These are phyloP conservation scores for Melastoma malabathricum DNA, from an alignment of 345 rosid species.

Conservation along the genomic window DNA sequence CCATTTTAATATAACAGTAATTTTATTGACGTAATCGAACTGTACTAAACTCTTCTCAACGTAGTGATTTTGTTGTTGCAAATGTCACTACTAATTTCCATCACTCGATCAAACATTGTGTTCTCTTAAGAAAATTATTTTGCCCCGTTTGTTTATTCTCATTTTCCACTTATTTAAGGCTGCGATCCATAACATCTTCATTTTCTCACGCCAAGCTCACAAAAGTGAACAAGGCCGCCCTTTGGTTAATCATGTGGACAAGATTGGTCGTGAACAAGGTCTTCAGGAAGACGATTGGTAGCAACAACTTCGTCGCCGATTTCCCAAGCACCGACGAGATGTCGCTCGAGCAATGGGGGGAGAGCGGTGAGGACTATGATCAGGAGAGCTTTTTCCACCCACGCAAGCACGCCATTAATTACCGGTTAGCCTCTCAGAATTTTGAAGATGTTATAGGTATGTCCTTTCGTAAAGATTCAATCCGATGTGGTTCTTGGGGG, in stretches of 20 bases:
- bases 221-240: too few relatives aligned
- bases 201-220: too few relatives aligned
- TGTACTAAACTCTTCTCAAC: too few relatives aligned
- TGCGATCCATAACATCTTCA: background rate
- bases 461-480: slow-evolving; percentile 3
- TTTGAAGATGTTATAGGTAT: too few relatives aligned
- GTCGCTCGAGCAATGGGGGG: background rate
- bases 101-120: too few relatives aligned
- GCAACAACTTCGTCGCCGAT: slow-evolving; percentile 71
- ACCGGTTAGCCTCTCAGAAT: slow-evolving; percentile 24
- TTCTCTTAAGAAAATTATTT: too few relatives aligned
- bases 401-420: slow-evolving; percentile 23
- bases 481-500: background rate
- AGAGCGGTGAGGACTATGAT: background rate
- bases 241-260: slow-evolving; percentile 7
- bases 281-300: slow-evolving; percentile 45
- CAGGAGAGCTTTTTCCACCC: slow-evolving; percentile 20
- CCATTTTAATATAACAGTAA: too few relatives aligned
- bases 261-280: slow-evolving; percentile 60
- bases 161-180: too few relatives aligned
- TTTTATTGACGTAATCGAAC: too few relatives aligned
- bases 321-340: slow-evolving; percentile 26
- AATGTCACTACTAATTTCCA: too few relatives aligned
- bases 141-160: too few relatives aligned
- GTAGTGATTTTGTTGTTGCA: too few relatives aligned